A percentile compares a stretch with the other conserved stretches of the same genome.
Evolutionary conservation across 2,329 filamentous ascomycete genomes (phyloP).

Genomic region (Verticillium nubilum): DNA sequence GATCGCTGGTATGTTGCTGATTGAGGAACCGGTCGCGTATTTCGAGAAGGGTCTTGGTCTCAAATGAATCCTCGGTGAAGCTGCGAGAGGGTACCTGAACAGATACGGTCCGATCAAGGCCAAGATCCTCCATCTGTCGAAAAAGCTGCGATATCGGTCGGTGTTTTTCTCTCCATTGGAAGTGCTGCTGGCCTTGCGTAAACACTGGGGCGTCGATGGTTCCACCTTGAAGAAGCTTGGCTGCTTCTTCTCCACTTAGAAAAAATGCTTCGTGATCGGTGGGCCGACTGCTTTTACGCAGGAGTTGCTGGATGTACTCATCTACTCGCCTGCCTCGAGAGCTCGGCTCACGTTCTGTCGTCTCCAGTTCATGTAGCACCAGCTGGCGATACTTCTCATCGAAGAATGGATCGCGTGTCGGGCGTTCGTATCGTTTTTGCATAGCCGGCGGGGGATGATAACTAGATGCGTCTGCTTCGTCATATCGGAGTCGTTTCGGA

Average conservation of each 20-base stretch:
- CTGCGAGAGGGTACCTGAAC: slow-evolving; percentile 11
- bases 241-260: not conserved
- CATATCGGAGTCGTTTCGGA: not conserved
- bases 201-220: slow-evolving; percentile 8
- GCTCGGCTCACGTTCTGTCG: not conserved
- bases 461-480: not conserved
- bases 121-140: slow-evolving; percentile 3
- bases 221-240: not conserved
- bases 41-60: slow-evolving; percentile 4
- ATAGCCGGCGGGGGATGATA: not conserved
- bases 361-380: not conserved
- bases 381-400: not conserved
- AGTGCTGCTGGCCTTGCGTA: slow-evolving; percentile 11
- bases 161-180: slow-evolving; percentile 6
- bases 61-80: slow-evolving; percentile 3
- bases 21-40: slow-evolving; percentile 7
- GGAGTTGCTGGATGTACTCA: not conserved
- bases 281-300: not conserved
- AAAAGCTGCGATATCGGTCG: slow-evolving; percentile 10
- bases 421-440: not conserved
- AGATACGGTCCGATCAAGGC: slow-evolving; percentile 5
- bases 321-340: not conserved
- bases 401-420: not conserved
- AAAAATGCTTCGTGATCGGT: not conserved
- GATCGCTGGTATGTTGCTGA: slow-evolving; percentile 2